Evolutionary conservation across 225 moss, liverwort and hornwort genomes (phyloP), one percentile per base, ranked within the genome.

Genomic region (Polytrichum commune): DNA sequence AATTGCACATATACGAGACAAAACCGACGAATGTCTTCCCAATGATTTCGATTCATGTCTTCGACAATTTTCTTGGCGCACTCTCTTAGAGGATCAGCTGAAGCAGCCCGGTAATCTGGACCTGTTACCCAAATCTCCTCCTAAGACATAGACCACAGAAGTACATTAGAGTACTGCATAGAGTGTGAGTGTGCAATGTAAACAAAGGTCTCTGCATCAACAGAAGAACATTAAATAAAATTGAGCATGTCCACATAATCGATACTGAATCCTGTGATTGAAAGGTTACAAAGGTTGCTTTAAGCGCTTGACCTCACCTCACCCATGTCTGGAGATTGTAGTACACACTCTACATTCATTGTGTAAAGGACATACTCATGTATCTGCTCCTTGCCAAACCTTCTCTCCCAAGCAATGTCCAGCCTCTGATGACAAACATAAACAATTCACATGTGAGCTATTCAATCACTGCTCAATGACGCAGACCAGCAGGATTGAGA

Each of bases 31-130:
- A 98, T 83, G 72, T 98, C 97, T 82, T 94, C 92, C 94, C 94
- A 98, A 60, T 98, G 91, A 76, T 94, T 90, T 67, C 91, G 84
- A 72, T 98, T 98, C 97, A 98, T 98, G 72, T 98, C 97, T 73
- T 92, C 91, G 7, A 94, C 92, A 80, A 94, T 91, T 65, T 79
- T 86, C 71, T 93, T 75, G 27, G 94, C 97, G 55, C 88, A 92
- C 20, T 95, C 94, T 78, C 94, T 84, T 68, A 98, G 83, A 2
- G 97, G 94, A 64, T 98, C 94, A 68, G 94, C 92, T 60, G 79
- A 76, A 63, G 94, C 94, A 73, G 77, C 77, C 67, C 86, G 77
- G 72, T 90, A 98, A 53, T 98, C 92, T 13, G 74, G 63, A 26
- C 92, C 94, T 7, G 92, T 77, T 56, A 98, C 92, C 97, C 91